Percentiles rank a stretch among this genome's conserved stretches.
Conservation (phyloP, 495 filamentous ascomycete genomes). For the Hyphodiscus hymeniophilus region DNA sequence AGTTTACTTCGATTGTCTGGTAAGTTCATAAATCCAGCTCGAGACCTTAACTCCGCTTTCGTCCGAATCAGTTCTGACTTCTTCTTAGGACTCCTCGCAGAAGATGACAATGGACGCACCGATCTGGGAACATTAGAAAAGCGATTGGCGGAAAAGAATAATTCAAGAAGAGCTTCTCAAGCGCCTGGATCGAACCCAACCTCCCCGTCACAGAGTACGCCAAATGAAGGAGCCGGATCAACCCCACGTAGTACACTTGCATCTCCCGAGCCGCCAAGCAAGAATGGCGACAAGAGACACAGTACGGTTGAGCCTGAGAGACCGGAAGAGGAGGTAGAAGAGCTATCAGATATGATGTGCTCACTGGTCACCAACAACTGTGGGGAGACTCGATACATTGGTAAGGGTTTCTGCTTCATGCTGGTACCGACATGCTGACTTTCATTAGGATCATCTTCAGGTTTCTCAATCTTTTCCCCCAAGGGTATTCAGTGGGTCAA, state of each 20-base stretch:
- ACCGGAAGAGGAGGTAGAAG: conserved; percentile 69
- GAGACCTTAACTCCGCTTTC: neutral
- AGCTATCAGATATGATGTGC: conserved; percentile 97
- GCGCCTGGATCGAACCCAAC: conserved; percentile 17
- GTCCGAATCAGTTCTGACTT: neutral
- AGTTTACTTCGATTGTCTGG: conserved; percentile 79
- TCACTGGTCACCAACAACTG: conserved; percentile 95
- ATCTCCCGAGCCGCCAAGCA: conserved; percentile 18
- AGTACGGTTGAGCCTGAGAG: conserved; percentile 23
- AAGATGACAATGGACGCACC: conserved; percentile 78
- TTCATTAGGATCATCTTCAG: conserved; percentile 78
- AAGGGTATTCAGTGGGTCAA: conserved; percentile 99
- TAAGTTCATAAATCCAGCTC: conserved; percentile 8
- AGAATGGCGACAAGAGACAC: conserved; percentile 17
- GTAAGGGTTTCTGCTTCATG: conserved; percentile 39
- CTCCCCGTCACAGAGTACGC: conserved; percentile 18
- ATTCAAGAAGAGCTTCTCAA: conserved; percentile 12
- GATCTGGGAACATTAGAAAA: conserved; percentile 85
- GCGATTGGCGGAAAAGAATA: conserved; percentile 39
- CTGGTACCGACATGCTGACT: conserved; percentile 3
- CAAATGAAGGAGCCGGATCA: conserved; percentile 7
- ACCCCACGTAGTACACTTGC: conserved; percentile 20
- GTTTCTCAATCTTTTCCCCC: conserved; percentile 96
- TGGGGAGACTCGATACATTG: conserved; percentile 94
- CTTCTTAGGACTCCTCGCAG: conserved; percentile 55